Evolutionary conservation across 23 red algal species (phyloP), one percentile per base, ranked within the genome.

Genomic region (Chondrus crispus): DNA sequence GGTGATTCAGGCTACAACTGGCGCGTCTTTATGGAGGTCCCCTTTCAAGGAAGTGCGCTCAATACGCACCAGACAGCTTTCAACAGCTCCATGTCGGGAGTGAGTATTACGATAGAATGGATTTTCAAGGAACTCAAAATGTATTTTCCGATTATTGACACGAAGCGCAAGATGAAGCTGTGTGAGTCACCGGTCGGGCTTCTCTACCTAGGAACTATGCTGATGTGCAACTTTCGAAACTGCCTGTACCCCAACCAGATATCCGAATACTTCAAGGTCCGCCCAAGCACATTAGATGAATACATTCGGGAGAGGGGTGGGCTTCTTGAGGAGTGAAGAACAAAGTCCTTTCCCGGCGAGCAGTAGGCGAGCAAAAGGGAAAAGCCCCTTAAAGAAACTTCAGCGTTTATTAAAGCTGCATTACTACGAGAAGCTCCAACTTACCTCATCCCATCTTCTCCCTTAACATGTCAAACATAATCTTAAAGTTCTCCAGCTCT

Each of bases 311-410:
- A 66, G 9, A 66, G 60, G 35, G 60, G 7, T 6, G 60, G 26
- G 60, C 7, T 80, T 47, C 48, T 80, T 80, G 74, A 80, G 74
- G 39, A 80, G 74, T 80, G 37, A 80, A 49, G 3, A 38, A 80
- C 52, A 80, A 80, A 80, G 74, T 80, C 44, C 3, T 80, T 80
- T 47, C 35, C 41, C 32, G 19, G 74, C 74, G 1, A 38, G 74
- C 74, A 44, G 74, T 11, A 38, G 1, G 71, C n/a, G n/a, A n/a
- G n/a, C n/a, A n/a, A n/a, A n/a, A n/a, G n/a, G n/a, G n/a, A n/a
- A n/a, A n/a, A n/a, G n/a, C n/a, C n/a, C n/a, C n/a, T n/a, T n/a
- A n/a, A n/a, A n/a, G n/a, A n/a, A n/a, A n/a, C n/a, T n/a, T n/a
- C n/a, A n/a, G n/a, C n/a, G n/a, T n/a, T n/a, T n/a, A n/a, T n/a